A percentile compares a stretch with the other conserved stretches of the same genome.
Conservation (phyloP, 441 rosid genomes). For the Flueggea neowawraea region DNA sequence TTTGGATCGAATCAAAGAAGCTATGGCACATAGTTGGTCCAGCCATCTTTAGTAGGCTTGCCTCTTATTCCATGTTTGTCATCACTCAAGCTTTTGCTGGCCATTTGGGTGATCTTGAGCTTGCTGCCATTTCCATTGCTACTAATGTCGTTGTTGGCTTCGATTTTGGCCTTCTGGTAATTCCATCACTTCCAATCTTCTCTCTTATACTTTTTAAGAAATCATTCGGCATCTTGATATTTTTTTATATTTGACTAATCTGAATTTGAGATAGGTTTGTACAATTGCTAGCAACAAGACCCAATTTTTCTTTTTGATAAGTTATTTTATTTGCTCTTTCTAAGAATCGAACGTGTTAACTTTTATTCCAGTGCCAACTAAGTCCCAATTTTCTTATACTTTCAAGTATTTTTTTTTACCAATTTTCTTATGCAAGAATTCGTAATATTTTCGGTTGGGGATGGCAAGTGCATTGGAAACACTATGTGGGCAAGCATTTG, state of each 20-base stretch:
- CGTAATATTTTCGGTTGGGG: conserved; percentile 37
- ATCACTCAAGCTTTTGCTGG: conserved; percentile 90
- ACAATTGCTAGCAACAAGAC: no score
- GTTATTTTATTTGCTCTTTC: no score
- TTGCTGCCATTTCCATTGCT: conserved; percentile 69
- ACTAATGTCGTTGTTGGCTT: conserved; percentile 64
- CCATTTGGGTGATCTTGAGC: conserved; percentile 77
- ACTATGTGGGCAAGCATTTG: conserved; percentile 77
- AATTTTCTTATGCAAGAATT: no score
- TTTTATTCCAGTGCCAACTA: no score
- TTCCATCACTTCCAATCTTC: neutral
- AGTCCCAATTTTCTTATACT: no score
- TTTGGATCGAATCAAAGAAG: conserved; percentile 68
- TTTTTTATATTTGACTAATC: no score
- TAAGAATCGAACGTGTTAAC: no score
- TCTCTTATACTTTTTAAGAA: no score
- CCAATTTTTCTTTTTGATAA: no score
- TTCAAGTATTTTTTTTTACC: no score
- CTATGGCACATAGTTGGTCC: conserved; percentile 82
- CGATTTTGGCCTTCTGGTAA: conserved; percentile 77
- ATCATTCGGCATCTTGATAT: no score
- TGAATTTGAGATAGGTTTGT: no score
- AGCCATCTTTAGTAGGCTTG: conserved; percentile 60
- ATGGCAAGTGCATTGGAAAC: conserved; percentile 94
- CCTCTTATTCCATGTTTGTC: conserved; percentile 63